phyloP scores from a whole-genome alignment of 2,329 filamentous ascomycete genomes.

The Fusarium sp. region DNA sequence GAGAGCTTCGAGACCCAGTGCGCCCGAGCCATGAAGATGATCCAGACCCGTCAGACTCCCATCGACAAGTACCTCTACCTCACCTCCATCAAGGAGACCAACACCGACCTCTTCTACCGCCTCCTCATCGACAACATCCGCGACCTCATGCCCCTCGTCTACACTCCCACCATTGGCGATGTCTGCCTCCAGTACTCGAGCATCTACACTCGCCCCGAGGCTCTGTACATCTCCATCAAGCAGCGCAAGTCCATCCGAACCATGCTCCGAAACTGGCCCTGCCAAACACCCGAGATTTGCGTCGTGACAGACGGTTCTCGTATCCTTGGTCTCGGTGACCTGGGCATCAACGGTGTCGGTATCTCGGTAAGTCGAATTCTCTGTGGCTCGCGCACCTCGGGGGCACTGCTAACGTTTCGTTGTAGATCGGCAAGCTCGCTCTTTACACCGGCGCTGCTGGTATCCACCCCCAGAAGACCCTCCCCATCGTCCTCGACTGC shows the following conservation, averaged over 20 bases:
- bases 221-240: constrained; percentile 94
- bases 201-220: constrained; percentile 94
- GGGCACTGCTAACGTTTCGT: constrained; percentile 40
- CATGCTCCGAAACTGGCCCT: constrained; percentile 94
- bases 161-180: constrained; percentile 92
- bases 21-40: constrained; percentile 78
- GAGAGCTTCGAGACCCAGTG: constrained; percentile 71
- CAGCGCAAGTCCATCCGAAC: constrained; percentile 90
- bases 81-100: constrained; percentile 79
- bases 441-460: constrained; percentile 96
- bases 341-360: constrained; percentile 97
- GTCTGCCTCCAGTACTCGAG: constrained; percentile 97
- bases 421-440: constrained; percentile 87
- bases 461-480: constrained; percentile 89
- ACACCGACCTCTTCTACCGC: constrained; percentile 86
- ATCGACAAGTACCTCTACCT: constrained; percentile 90
- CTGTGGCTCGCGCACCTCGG: background rate
- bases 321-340: constrained; percentile 90
- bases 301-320: constrained; percentile 97
- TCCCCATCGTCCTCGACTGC: constrained; percentile 75
- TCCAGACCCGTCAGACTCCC: constrained; percentile 74
- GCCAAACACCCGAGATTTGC: constrained; percentile 90
- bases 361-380: constrained; percentile 77
- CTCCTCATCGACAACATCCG: constrained; percentile 81
- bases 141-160: constrained; percentile 86